Evolutionary conservation across 2,329 filamentous ascomycete species (phyloP), one percentile per base, ranked within the genome.

Genomic region (Stachybotrys elegans): DNA sequence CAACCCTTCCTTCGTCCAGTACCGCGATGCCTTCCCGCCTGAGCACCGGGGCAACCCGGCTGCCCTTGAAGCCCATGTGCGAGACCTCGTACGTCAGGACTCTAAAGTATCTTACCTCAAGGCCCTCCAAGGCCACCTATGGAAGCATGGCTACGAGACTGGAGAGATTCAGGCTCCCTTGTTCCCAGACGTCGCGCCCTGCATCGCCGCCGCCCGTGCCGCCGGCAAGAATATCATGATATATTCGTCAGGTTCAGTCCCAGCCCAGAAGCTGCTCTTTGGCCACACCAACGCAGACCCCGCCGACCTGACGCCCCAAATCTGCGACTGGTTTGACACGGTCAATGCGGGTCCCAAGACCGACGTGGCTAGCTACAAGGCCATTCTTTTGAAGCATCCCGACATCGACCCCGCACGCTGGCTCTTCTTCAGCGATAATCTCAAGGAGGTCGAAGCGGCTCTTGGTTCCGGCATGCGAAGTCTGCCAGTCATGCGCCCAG

Each of bases 401-500:
- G 66, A 71, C 25, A 67, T 73, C 45, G 54, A 68, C 40, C 61
- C 73, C 16, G 63, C 61, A 11, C 70, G 76, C 44, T 86, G 86
- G 70, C 70, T 89, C n/a, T 93, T 93, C 61, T 68, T 92, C 48
- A 92, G 86, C 57, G 88, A 93, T 66, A 90, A 90, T 57, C 73
- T 87, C 37, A 79, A 76, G 57, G 83, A 86, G 64, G 81, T 86
- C 27, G 71, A 75, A 42, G 81, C 83, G 39, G 83, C 83, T 34
- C 71, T 72, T 48, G 66, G 65, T 45, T 78, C 80, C 11, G 82
- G 81, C n/a, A 80, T 86, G 76, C 70, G 73, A 55, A 77, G 78
- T 55, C 65, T 78, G 43, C 72, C 84, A 4, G 78, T 86, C 44
- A 67, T 75, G 44, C 75, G 88, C 44, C 83, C 84, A 14, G 88